Conservation (phyloP, 257 asterid genomes). For the Scutellaria galericulata region DNA sequence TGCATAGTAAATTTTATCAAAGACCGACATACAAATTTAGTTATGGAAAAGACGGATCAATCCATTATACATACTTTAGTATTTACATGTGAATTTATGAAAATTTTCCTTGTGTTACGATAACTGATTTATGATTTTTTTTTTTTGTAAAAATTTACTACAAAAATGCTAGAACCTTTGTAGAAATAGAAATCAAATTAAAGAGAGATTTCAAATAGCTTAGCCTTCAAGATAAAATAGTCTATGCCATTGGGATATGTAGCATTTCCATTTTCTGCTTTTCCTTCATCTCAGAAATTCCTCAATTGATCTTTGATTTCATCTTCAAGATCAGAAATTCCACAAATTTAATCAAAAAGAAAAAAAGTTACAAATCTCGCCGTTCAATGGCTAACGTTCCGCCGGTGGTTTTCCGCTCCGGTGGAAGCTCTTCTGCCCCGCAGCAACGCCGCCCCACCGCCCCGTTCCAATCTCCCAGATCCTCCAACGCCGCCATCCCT, state of each 20-base stretch:
- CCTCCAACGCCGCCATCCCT: slow-evolving; percentile 58
- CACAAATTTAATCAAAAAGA: not conserved
- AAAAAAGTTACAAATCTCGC: slow-evolving; percentile 37
- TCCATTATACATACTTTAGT: too few species aligned
- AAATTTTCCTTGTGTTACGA: too few species aligned
- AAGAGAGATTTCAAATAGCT: not conserved
- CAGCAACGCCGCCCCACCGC: slow-evolving; percentile 76
- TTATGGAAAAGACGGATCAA: too few species aligned
- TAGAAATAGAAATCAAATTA: too few species aligned
- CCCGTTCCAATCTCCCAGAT: slow-evolving; percentile 69
- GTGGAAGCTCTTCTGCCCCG: slow-evolving; percentile 56
- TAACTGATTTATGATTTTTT: too few species aligned
- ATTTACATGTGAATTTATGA: too few species aligned
- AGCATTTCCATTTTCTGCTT: not conserved
- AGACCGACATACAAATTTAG: too few species aligned
- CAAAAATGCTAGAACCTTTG: too few species aligned
- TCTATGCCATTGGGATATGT: not conserved
- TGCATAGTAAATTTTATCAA: too few species aligned
- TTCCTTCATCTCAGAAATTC: not conserved
- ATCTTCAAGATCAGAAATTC: not conserved
- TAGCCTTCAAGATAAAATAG: slow-evolving; percentile 3
- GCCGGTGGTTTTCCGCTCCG: slow-evolving; percentile 75
- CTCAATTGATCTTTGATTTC: not conserved
- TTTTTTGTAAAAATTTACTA: too few species aligned
- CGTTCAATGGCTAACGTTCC: slow-evolving; percentile 69